Base-by-base conservation (phyloP, 768 basidiomycete genomes). In the Termitomyces sp. region DNA sequence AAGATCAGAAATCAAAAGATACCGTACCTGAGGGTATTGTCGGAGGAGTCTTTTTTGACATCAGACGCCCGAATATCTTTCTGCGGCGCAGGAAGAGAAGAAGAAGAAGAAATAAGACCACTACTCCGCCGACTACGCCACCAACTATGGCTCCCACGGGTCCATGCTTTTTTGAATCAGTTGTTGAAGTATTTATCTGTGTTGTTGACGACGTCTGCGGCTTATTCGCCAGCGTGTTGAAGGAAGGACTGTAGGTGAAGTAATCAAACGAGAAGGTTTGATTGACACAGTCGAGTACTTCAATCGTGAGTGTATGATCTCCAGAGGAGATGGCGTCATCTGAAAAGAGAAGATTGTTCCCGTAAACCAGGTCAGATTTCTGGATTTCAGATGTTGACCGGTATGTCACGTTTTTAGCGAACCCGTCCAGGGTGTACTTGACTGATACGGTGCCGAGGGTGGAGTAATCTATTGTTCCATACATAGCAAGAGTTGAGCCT, bases 221-320 rank as follows among this genome's bases (percentile, higher is more conserved):
- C 32, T 57, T 54, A 23, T 39, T 6, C 1, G 50, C 22, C 13
- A 60, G 50, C 0, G 56, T 55, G 7, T 42, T 42, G 32, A 57
- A 65, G 33, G 66, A 62, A 20, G 69, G 67, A 6, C 51, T 56
- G 39, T 64, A 68, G 16, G 63, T 53, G 41, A 70, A 54, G 36
- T 68, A 70, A 51, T 70, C 69, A 20, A 70, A 56, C 3, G 53
- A 49, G 29, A 66, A 64, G 2, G 33, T 32, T 40, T 64, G 64
- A 41, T 65, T 65, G 23, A 60, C 36, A 51, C 62, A 64, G 7
- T 56, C 58, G 1, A 57, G 60, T 29, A 68, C 35, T 18, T 63
- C 62, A 15, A 67, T 64, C 7, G 53, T 44, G 33, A 70, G 57
- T 0, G 63, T 67, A 33, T 68, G 67, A 41, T 64, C 53, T 20